Conservation (phyloP, 1,284 basidiomycete species). For the Ceratorhiza oryzae-sativae region DNA sequence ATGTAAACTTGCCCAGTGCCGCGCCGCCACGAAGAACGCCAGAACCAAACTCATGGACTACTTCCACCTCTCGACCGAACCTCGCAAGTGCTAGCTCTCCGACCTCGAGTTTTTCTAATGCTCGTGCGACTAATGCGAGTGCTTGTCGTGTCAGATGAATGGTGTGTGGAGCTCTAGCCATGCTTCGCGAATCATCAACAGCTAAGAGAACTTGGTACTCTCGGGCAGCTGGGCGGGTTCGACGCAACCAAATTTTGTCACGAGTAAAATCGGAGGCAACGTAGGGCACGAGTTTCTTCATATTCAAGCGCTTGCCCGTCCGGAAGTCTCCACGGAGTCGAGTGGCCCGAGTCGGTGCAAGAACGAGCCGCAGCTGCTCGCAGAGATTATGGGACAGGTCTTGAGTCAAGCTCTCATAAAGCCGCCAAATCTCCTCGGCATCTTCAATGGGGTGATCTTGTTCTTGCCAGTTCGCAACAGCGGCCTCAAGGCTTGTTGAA, state of each 20-base stretch:
- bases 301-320: slow-evolving; percentile 97
- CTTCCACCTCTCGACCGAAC: slow-evolving; percentile 88
- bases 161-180: slow-evolving; percentile 88
- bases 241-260: slow-evolving; percentile 98
- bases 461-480: slow-evolving; percentile 69
- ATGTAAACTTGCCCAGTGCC: slow-evolving; percentile 69
- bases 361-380: slow-evolving; percentile 95
- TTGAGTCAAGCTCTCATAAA: slow-evolving; percentile 89
- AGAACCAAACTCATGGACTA: slow-evolving; percentile 86
- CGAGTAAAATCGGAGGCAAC: slow-evolving; percentile 99
- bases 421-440: slow-evolving; percentile 85
- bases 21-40: slow-evolving; percentile 46
- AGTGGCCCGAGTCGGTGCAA: slow-evolving; percentile 94
- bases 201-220: slow-evolving; percentile 97
- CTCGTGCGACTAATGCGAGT: slow-evolving; percentile 89
- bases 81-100: slow-evolving; percentile 92
- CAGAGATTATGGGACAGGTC: slow-evolving; percentile 91
- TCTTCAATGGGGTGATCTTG: slow-evolving; percentile 63
- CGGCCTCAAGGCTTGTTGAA: slow-evolving; percentile 58
- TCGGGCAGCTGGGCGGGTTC: slow-evolving; percentile 90
- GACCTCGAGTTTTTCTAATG: slow-evolving; percentile 90
- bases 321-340: slow-evolving; percentile 97
- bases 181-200: slow-evolving; percentile 95
- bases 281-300: slow-evolving; percentile 99
- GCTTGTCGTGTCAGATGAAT: slow-evolving; percentile 96